phyloP scores from a whole-genome alignment of 257 asterid species.

The Scutellaria baicalensis region DNA sequence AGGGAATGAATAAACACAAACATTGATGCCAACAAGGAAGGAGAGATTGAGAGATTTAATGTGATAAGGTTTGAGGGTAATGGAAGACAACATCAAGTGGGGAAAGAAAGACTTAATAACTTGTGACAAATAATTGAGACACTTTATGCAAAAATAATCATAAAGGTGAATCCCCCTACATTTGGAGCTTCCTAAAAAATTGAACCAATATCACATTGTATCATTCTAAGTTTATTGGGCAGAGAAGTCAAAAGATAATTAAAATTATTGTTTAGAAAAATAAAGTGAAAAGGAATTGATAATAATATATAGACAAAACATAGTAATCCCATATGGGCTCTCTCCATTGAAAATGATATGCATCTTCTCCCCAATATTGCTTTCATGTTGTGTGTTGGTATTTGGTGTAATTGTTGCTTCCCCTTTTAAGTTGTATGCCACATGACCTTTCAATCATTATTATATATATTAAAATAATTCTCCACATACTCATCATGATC shows the following conservation, averaged over 20 bases:
- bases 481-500: no score
- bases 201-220: background rate
- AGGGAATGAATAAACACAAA: background rate
- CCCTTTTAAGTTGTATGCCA: background rate
- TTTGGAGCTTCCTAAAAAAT: slow-evolving; percentile 17
- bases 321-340: slow-evolving; percentile 18
- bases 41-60: background rate
- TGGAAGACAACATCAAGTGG: slow-evolving; percentile 34
- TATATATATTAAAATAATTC: no score
- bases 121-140: slow-evolving; percentile 23
- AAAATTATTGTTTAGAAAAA: background rate
- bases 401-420: background rate
- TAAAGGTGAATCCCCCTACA: slow-evolving; percentile 26
- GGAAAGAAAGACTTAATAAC: background rate
- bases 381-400: slow-evolving; percentile 14
- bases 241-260: slow-evolving; percentile 12
- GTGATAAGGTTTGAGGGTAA: slow-evolving; percentile 7
- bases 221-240: background rate
- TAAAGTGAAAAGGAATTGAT: slow-evolving; percentile 7
- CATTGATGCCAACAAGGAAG: background rate
- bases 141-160: slow-evolving; percentile 16
- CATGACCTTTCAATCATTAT: no score
- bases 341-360: slow-evolving; percentile 8
- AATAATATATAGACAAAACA: slow-evolving; percentile 5
- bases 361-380: background rate